Evolutionary conservation across 2,329 filamentous ascomycete genomes (phyloP).

Genomic region (Corynespora cassiicola): DNA sequence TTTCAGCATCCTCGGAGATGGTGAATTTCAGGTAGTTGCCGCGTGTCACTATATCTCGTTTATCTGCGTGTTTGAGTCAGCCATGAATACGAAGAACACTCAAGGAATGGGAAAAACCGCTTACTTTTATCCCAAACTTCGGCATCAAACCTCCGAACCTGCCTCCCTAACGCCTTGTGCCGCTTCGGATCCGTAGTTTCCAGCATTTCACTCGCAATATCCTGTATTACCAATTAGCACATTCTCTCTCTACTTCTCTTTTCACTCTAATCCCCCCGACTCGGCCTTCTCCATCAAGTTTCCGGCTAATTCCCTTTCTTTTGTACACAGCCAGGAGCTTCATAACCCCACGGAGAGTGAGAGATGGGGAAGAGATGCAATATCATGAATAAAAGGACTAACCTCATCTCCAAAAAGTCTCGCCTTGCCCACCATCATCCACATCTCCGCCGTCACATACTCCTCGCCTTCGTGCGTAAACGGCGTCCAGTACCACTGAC

Average conservation of each 20-base stretch:
- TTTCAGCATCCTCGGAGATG: conserved; percentile 44
- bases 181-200: conserved; percentile 52
- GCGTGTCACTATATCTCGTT: conserved; percentile 62
- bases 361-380: not conserved
- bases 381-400: too few species aligned
- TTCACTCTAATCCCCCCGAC: too few species aligned
- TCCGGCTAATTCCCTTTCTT: too few species aligned
- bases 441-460: conserved; percentile 53
- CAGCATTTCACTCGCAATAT: conserved; percentile 58
- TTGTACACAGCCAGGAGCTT: too few species aligned
- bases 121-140: conserved; percentile 56
- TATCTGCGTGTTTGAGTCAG: conserved; percentile 40
- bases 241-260: too few species aligned
- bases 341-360: too few species aligned
- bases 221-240: conserved; percentile 16
- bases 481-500: conserved; percentile 65
- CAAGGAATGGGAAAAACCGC: conserved; percentile 7
- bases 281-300: too few species aligned
- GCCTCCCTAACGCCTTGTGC: conserved; percentile 63
- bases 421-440: conserved; percentile 58
- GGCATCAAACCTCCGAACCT: conserved; percentile 60
- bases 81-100: not conserved
- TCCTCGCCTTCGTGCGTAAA: conserved; percentile 48
- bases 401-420: conserved; percentile 50
- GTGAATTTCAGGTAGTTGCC: conserved; percentile 69